Percentiles rank a stretch among this genome's conserved stretches.
Evolutionary conservation across 2,329 filamentous ascomycete genomes (phyloP).

Genomic region (Colletotrichum cuscutae): DNA sequence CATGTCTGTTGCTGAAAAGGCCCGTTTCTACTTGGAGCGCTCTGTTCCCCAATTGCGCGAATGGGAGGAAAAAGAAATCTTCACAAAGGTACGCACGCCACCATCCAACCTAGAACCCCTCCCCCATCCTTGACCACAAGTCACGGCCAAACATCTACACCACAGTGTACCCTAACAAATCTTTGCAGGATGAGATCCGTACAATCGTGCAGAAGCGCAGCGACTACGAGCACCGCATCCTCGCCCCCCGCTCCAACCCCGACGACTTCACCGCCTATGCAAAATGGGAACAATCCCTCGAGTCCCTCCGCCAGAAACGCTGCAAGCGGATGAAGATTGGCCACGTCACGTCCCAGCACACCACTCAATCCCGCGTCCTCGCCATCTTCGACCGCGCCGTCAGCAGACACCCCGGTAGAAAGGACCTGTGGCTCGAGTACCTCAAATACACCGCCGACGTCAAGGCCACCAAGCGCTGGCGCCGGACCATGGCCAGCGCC

Average conservation of each 20-base stretch:
- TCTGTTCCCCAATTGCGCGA: conserved; percentile 92
- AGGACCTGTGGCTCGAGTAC: conserved; percentile 90
- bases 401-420: conserved; percentile 82
- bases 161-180: neutral
- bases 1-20: conserved; percentile 81
- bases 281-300: conserved; percentile 75
- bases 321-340: conserved; percentile 84
- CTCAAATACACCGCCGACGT: conserved; percentile 81
- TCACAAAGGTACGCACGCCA: conserved; percentile 70
- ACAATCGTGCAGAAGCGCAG: conserved; percentile 90
- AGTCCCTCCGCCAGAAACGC: conserved; percentile 83
- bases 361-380: conserved; percentile 85
- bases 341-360: conserved; percentile 70
- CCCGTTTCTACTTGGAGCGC: conserved; percentile 93
- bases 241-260: conserved; percentile 80
- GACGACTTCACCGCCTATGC: conserved; percentile 88
- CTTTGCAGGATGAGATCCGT: conserved; percentile 81
- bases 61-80: conserved; percentile 91
- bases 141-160: conserved; percentile 15
- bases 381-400: conserved; percentile 90
- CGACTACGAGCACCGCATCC: conserved; percentile 91
- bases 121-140: conserved; percentile 31
- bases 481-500: conserved; percentile 72
- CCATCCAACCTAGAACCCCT: no score
- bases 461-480: conserved; percentile 74